Conservation (phyloP, 1,139 yeast genomes). For the Yamadazyma membranifaciens region DNA sequence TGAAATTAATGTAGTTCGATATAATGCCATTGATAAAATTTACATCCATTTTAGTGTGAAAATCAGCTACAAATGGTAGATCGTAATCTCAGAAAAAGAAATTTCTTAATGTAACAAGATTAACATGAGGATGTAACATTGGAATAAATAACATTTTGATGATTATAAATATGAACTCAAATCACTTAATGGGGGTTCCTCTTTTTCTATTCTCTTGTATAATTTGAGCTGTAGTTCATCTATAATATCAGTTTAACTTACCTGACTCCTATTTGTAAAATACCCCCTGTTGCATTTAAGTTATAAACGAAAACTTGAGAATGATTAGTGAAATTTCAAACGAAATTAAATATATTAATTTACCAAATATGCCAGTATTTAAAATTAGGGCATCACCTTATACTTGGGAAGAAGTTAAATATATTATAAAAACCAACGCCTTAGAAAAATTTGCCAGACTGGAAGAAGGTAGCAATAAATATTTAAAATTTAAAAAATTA, state of each 20-base stretch:
- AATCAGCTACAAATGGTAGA: constrained; percentile 1
- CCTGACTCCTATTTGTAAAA: no score
- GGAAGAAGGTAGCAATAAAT: constrained; percentile 28
- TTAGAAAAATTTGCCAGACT: constrained; percentile 44
- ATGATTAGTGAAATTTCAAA: constrained; percentile 7
- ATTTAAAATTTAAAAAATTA: constrained; percentile 32
- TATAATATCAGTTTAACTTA: no score
- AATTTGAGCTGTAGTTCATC: no score
- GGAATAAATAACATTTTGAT: not conserved
- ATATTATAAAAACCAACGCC: constrained; percentile 30
- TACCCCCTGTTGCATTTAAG: not conserved
- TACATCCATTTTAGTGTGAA: no score
- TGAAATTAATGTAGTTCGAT: no score
- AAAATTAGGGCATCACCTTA: constrained; percentile 32
- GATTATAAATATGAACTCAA: no score
- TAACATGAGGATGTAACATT: not conserved
- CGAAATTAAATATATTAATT: constrained; percentile 21
- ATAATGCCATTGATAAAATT: no score
- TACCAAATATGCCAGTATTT: constrained; percentile 42
- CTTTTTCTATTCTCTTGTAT: no score
- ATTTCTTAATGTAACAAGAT: constrained; percentile 2
- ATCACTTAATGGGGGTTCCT: no score
- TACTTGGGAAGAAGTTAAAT: constrained; percentile 35
- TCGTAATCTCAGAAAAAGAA: constrained; percentile 1
- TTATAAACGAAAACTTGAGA: not conserved